phyloP scores from a whole-genome alignment of 257 asterid species.

The Galeopsis tetrahit region DNA sequence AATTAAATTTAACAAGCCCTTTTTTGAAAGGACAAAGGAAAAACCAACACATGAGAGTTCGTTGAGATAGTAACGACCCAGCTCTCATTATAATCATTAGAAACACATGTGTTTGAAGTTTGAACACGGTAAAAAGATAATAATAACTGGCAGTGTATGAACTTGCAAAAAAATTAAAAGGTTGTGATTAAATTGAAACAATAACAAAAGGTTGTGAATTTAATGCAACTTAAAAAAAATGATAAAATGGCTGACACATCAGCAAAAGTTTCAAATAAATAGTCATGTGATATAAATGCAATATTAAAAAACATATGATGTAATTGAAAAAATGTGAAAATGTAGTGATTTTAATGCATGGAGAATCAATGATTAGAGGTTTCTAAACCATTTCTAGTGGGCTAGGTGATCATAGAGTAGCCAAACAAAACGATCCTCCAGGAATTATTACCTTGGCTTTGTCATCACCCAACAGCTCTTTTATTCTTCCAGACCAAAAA shows the following conservation, averaged over 20 bases:
- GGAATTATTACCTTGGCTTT: slow-evolving; percentile 62
- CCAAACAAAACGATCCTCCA: background rate
- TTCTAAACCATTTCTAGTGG: background rate
- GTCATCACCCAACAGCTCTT: slow-evolving; percentile 45
- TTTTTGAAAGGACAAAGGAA: background rate
- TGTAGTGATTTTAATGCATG: background rate
- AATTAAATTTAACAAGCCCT: background rate
- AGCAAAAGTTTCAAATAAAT: too few relatives aligned
- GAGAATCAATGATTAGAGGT: background rate
- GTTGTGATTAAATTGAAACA: too few relatives aligned
- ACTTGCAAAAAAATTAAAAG: too few relatives aligned
- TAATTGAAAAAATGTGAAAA: too few relatives aligned
- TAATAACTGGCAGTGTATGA: too few relatives aligned
- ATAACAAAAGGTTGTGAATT: too few relatives aligned
- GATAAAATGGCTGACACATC: too few relatives aligned
- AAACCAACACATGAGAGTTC: background rate
- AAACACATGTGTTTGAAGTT: background rate
- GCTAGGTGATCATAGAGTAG: background rate
- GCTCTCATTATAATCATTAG: background rate
- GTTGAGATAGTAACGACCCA: background rate
- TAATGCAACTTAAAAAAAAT: too few relatives aligned
- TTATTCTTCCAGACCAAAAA: slow-evolving; percentile 73
- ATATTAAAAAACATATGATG: too few relatives aligned
- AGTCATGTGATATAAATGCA: too few relatives aligned
- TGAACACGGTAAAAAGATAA: background rate